phyloP scores from a whole-genome alignment of 2,329 filamentous ascomycete genomes.

The Ceratocystis cacaofunesta region DNA sequence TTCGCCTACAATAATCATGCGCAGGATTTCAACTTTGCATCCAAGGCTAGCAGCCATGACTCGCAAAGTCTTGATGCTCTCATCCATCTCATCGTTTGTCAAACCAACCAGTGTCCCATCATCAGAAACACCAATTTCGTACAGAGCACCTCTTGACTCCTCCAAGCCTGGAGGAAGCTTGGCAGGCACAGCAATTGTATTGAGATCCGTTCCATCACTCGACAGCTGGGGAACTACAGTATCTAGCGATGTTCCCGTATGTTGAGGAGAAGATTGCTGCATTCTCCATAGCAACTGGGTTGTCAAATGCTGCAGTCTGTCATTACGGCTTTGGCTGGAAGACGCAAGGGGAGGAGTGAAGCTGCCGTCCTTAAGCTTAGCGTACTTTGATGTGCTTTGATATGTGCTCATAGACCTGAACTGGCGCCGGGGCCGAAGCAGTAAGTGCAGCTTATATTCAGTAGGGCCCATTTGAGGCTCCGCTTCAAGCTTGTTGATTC shows the following conservation, averaged over 20 bases:
- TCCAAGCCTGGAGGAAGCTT: constrained; percentile 67
- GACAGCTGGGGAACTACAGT: constrained; percentile 62
- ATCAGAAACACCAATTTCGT: constrained; percentile 92
- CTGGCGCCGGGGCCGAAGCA: constrained; percentile 61
- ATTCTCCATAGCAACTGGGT: constrained; percentile 90
- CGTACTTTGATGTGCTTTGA: constrained; percentile 12
- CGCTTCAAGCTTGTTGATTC: constrained; percentile 62
- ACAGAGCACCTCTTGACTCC: constrained; percentile 82
- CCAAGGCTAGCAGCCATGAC: constrained; percentile 89
- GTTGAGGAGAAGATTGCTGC: constrained; percentile 86
- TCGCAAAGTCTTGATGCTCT: constrained; percentile 70
- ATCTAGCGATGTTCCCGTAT: constrained; percentile 62
- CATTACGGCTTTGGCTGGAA: constrained; percentile 58
- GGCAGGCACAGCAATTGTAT: constrained; percentile 33
- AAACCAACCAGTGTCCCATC: constrained; percentile 83
- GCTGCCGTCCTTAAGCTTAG: constrained; percentile 11
- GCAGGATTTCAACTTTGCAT: constrained; percentile 66
- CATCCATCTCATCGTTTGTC: constrained; percentile 78
- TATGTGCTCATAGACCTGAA: constrained; percentile 58
- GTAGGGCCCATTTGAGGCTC: constrained; percentile 90
- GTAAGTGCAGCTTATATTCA: constrained; percentile 89
- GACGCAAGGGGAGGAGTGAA: constrained; percentile 25
- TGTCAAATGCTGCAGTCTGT: constrained; percentile 77
- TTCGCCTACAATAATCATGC: constrained; percentile 70
- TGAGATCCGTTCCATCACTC: constrained; percentile 38